Base-by-base conservation (phyloP, 2,329 filamentous ascomycete species). In the Hymenoscyphus albidus region DNA sequence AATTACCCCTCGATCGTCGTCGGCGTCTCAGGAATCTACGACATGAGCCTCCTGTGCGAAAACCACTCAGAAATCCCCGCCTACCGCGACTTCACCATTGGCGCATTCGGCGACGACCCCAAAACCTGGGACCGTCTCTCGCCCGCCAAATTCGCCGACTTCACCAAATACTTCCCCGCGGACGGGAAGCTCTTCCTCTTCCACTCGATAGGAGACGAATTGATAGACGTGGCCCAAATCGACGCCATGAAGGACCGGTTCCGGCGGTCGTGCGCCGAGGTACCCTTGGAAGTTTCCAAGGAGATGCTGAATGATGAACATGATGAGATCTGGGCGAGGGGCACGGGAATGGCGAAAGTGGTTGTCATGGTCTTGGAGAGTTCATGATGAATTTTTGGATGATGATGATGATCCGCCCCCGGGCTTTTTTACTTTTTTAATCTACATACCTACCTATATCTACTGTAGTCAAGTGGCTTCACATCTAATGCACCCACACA, bases 1-100 rank as follows among this genome's bases (percentile, higher is more conserved):
- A 16, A 42, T 10, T 62, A 65, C 74, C 86, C 86, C 0, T 72
- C 77, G 1, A 83, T 82, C 2, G 76, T 90, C 16, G 73, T 90
- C 2, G 83, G 86, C 40, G 76, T 90, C 22, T 83, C 84, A 63
- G 89, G 89, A 0, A 85, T 92, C 27, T 91, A 91, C 75, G 84
- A 89, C 71, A 75, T 92, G 27, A 62, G 44, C 16, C 35, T 70
- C 5, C 64, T 71, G 1, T 61, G 67, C 18, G 68, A 71, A 1
- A 67, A 42, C 5, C 59, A 71, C 42, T 22, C 6, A 7, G 10
- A 61, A 3, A 62, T 68, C 48, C 64, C 69, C 16, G 65, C 61
- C n/a, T 72, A 71, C 42, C 64, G 67, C 6, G 64, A 66, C 1
- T 71, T 71, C 31, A 56, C 69, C 12, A 62, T 48, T 10, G 79